Evolutionary conservation across 805 yeast species (phyloP).

Genomic region (Candida easanensis): DNA sequence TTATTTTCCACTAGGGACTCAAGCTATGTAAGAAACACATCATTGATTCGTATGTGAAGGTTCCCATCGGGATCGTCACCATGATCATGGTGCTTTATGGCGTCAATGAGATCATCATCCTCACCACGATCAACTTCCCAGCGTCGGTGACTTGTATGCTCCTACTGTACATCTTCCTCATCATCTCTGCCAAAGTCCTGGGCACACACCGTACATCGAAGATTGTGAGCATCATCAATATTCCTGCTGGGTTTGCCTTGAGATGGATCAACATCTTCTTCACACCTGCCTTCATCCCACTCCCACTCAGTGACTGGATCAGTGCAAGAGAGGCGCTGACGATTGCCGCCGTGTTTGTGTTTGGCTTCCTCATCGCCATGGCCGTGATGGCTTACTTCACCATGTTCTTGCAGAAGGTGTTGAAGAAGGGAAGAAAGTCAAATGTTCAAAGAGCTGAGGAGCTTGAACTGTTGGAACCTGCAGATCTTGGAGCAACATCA

Average conservation of each 20-base stretch:
- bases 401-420: constrained; percentile 35
- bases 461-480: constrained; percentile 9
- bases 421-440: constrained; percentile 22
- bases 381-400: constrained; percentile 49
- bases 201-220: constrained; percentile 34
- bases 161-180: constrained; percentile 46
- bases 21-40: constrained; percentile 20
- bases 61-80: constrained; percentile 24
- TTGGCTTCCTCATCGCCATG: constrained; percentile 58
- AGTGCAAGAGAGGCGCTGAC: constrained; percentile 66
- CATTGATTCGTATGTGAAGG: constrained; percentile 20
- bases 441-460: constrained; percentile 32
- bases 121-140: constrained; percentile 49
- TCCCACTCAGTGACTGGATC: constrained; percentile 66
- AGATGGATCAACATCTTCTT: constrained; percentile 79
- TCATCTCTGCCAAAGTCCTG: constrained; percentile 35
- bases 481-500: constrained; percentile 11
- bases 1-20: constrained; percentile 15
- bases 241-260: constrained; percentile 66
- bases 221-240: constrained; percentile 39
- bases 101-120: constrained; percentile 25
- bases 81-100: constrained; percentile 24
- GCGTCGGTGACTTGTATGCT: constrained; percentile 72
- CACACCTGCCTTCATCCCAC: constrained; percentile 71
- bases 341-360: constrained; percentile 68